Conservation (phyloP, 371 early-diverging fungal species). For the Capillidium heterosporum region DNA sequence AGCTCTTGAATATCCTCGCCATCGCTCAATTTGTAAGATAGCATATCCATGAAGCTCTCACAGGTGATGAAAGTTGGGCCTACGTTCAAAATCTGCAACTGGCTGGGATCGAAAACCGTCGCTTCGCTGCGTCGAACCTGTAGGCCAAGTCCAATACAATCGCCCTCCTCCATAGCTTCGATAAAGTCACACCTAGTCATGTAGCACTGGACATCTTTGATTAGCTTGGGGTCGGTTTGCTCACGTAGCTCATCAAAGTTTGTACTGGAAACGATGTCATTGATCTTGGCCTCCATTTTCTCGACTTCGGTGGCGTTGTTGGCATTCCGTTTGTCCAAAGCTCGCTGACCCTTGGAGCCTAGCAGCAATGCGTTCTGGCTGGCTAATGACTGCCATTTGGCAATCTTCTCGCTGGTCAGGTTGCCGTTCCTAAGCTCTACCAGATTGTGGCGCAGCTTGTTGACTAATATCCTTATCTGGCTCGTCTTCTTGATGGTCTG, state of each 20-base stretch:
- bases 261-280: constrained; percentile 10
- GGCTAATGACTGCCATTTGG: constrained; percentile 18
- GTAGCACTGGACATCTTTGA: not conserved
- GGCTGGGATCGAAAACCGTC: constrained; percentile 17
- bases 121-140: constrained; percentile 15
- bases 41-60: constrained; percentile 15
- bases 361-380: constrained; percentile 14
- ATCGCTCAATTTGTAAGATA: constrained; percentile 12
- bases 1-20: constrained; percentile 12
- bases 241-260: constrained; percentile 14
- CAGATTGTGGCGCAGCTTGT: constrained; percentile 10
- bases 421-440: constrained; percentile 16
- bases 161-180: constrained; percentile 16
- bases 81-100: constrained; percentile 17
- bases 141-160: constrained; percentile 19
- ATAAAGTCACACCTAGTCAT: constrained; percentile 9
- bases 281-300: constrained; percentile 14
- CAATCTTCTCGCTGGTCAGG: constrained; percentile 17
- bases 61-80: constrained; percentile 17
- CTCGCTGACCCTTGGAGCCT: constrained; percentile 11
- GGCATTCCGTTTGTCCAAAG: constrained; percentile 13
- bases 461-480: constrained; percentile 5
- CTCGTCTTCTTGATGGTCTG: constrained; percentile 9
- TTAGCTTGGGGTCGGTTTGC: not conserved
- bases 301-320: constrained; percentile 15